These are phyloP conservation scores for Coniochaeta sp. DNA, from an alignment of 2,329 filamentous ascomycete species.

Conservation along the genomic window DNA sequence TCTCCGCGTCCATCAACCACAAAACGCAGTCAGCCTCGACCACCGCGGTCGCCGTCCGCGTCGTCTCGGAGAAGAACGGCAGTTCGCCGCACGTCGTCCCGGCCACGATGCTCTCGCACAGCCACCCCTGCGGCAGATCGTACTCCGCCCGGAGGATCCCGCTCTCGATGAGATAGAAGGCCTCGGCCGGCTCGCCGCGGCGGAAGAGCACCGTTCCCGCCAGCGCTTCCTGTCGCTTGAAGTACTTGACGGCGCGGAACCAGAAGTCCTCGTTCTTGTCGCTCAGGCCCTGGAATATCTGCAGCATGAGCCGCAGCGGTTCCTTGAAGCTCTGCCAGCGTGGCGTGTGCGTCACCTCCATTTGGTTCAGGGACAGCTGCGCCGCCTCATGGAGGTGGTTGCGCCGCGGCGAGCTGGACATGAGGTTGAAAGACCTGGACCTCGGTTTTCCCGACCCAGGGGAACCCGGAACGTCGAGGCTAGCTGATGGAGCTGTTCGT, in stretches of 20 bases:
- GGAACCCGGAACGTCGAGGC: conserved; percentile 39
- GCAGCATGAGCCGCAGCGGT: conserved; percentile 82
- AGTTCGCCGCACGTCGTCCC: conserved; percentile 94
- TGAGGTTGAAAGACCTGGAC: conserved; percentile 24
- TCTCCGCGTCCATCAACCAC: conserved; percentile 69
- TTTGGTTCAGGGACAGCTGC: conserved; percentile 62
- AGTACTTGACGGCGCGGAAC: conserved; percentile 74
- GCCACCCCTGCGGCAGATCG: conserved; percentile 77
- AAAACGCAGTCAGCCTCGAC: conserved; percentile 76
- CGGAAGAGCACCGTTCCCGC: conserved; percentile 70
- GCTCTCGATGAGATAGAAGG: conserved; percentile 85
- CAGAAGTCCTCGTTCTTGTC: conserved; percentile 90
- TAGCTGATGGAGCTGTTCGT: conserved; percentile 33
- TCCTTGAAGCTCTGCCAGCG: conserved; percentile 86
- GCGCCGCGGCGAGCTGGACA: conserved; percentile 74
- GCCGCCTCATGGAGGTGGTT: conserved; percentile 74
- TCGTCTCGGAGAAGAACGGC: conserved; percentile 90
- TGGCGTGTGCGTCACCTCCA: conserved; percentile 47
- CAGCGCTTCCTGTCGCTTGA: conserved; percentile 58
- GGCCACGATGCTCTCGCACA: conserved; percentile 86
- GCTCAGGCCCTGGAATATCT: conserved; percentile 88
- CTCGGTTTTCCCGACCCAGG: conserved; percentile 3
- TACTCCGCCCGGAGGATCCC: conserved; percentile 90
- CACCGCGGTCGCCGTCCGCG: conserved; percentile 76
- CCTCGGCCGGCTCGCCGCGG: conserved; percentile 67